These are phyloP conservation scores for Coemansia sp. DNA, from an alignment of 192 early-diverging fungal species.

Conservation along the genomic window DNA sequence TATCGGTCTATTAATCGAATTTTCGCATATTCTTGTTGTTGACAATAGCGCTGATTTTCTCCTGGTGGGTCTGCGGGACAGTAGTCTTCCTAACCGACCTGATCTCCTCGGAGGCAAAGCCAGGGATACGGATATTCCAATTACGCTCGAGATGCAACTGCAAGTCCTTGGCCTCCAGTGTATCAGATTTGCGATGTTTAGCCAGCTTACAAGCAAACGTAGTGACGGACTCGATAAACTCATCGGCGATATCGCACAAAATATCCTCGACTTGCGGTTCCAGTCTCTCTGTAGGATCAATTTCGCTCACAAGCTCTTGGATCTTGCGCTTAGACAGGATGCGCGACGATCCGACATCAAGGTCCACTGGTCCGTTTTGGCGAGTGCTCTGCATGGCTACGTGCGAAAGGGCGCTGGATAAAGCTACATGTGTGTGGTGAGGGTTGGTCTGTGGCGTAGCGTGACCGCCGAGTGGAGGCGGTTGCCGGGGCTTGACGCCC, in stretches of 20 bases:
- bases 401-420: slow-evolving; percentile 49
- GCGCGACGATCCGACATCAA: slow-evolving; percentile 40
- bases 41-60: slow-evolving; percentile 64
- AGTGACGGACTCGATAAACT: slow-evolving; percentile 85
- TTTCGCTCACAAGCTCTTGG: slow-evolving; percentile 81
- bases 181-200: slow-evolving; percentile 77
- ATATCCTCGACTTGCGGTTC: slow-evolving; percentile 87
- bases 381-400: slow-evolving; percentile 52
- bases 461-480: slow-evolving; percentile 16
- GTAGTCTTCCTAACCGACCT: slow-evolving; percentile 69
- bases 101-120: slow-evolving; percentile 82
- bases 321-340: slow-evolving; percentile 78
- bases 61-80: slow-evolving; percentile 65
- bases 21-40: slow-evolving; percentile 44
- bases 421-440: slow-evolving; percentile 33
- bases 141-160: slow-evolving; percentile 87
- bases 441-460: slow-evolving; percentile 21
- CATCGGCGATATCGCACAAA: slow-evolving; percentile 80
- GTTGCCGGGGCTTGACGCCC: slow-evolving; percentile 18
- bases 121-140: slow-evolving; percentile 89
- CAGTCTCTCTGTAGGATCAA: slow-evolving; percentile 75
- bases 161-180: slow-evolving; percentile 82
- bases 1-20: slow-evolving; percentile 20
- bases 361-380: slow-evolving; percentile 41
- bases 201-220: slow-evolving; percentile 81